These are phyloP conservation scores for Cyclotella sp. DNA, from an alignment of 108 stramenopile species.

Conservation along the genomic window DNA sequence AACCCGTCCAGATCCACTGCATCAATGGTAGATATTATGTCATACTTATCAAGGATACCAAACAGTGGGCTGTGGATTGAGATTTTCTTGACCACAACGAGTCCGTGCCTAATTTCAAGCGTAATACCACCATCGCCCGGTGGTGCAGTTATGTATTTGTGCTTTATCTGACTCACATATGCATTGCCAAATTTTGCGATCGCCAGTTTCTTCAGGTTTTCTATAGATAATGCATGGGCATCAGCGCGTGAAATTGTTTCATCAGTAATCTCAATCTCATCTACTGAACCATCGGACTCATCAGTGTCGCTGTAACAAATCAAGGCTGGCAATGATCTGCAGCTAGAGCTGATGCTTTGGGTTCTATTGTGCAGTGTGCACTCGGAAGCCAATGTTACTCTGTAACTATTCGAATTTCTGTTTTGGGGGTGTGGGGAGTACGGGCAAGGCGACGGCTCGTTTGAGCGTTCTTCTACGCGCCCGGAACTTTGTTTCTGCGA, in stretches of 20 bases:
- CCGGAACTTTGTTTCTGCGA: too few species aligned
- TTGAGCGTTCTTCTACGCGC: too few species aligned
- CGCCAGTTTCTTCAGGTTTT: neutral
- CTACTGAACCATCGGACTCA: neutral
- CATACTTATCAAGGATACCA: slow-evolving; percentile 3
- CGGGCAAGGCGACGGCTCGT: too few species aligned
- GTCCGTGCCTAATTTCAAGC: neutral
- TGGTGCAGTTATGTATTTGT: slow-evolving; percentile 5
- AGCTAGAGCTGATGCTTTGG: neutral
- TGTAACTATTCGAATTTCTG: too few species aligned
- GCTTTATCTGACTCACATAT: neutral
- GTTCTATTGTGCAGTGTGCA: neutral
- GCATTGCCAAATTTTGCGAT: neutral
- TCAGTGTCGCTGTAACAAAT: neutral
- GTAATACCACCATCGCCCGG: neutral
- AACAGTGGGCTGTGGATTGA: neutral
- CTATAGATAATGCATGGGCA: neutral
- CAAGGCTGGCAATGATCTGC: neutral
- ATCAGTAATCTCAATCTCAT: slow-evolving; percentile 4
- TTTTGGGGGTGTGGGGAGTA: too few species aligned
- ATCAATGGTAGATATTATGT: slow-evolving; percentile 9
- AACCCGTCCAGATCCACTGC: slow-evolving; percentile 4
- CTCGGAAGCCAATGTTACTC: neutral
- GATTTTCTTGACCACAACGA: slow-evolving; percentile 1
- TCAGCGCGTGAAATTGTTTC: neutral